Evolutionary conservation across 2,329 filamentous ascomycete species (phyloP).

Genomic region (Xylariaceae sp.): DNA sequence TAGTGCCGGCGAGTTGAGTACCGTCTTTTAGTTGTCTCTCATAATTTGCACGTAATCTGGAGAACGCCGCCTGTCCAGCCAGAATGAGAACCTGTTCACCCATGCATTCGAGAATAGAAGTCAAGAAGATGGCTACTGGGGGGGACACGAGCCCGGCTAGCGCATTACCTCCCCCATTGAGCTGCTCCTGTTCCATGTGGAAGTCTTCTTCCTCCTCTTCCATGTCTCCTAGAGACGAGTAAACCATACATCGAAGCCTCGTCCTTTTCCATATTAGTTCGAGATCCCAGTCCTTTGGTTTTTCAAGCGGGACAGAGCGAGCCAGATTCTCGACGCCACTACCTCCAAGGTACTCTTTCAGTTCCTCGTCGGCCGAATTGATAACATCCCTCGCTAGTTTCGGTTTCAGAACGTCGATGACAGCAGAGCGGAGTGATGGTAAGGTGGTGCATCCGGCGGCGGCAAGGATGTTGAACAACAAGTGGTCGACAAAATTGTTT

Average conservation of each 20-base stretch:
- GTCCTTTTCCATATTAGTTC: slow-evolving; percentile 93
- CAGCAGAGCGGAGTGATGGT: slow-evolving; percentile 69
- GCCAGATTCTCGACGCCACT: slow-evolving; percentile 69
- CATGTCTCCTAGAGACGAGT: slow-evolving; percentile 91
- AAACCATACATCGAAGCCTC: slow-evolving; percentile 93
- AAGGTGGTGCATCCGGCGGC: slow-evolving; percentile 74
- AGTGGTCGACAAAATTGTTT: slow-evolving; percentile 89
- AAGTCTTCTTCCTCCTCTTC: slow-evolving; percentile 96
- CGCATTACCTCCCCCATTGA: slow-evolving; percentile 54
- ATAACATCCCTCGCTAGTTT: slow-evolving; percentile 84
- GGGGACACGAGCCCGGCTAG: slow-evolving; percentile 73
- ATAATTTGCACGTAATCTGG: slow-evolving; percentile 56
- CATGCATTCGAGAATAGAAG: slow-evolving; percentile 89
- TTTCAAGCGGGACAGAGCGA: slow-evolving; percentile 49
- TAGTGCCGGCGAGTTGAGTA: slow-evolving; percentile 42
- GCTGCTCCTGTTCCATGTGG: slow-evolving; percentile 74
- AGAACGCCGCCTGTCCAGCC: slow-evolving; percentile 77
- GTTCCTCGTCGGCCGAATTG: slow-evolving; percentile 76
- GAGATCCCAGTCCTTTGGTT: slow-evolving; percentile 71
- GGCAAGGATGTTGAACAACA: slow-evolving; percentile 86
- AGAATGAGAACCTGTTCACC: slow-evolving; percentile 88
- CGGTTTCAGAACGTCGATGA: slow-evolving; percentile 81
- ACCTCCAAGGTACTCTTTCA: slow-evolving; percentile 80
- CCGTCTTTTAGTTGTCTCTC: slow-evolving; percentile 57
- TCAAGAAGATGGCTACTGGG: slow-evolving; percentile 91